Base-by-base conservation (phyloP, 164 flowering plant genomes). In the Kalanchoe fedtschenkoi region DNA sequence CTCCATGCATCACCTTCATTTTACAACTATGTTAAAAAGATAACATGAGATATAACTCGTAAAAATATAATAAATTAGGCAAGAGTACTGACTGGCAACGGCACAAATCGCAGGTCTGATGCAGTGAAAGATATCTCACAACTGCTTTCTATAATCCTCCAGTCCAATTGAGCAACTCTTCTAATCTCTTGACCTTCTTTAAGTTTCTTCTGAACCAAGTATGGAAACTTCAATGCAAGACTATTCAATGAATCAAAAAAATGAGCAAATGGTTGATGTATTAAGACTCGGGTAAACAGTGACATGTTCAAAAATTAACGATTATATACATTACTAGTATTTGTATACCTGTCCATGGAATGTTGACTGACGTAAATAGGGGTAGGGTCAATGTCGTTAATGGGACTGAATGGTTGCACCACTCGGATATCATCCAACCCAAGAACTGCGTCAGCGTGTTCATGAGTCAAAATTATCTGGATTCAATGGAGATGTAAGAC, bases 381-480 rank as follows among this genome's bases (percentile, higher is more conserved):
- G 70, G 91, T 91, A 4, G 99, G 97, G 53, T 70, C 75, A 42
- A 87, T 88, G 66, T 84, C 87, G 76, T 88, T 88, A 35, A 81
- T 83, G 28, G 91, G 75, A 70, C 96, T 87, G 76, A 5, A 80
- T 46, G 89, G 97, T 66, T 89, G 97, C 54, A 95, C 80, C 22
- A 76, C 73, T 68, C 95, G 93, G 62, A 95, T 69, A 74, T 95
- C 99, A 77, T 89, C 96, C 68, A 91, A 73, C 63, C 99, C 99
- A 72, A 87, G 90, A 76, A 84, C 79, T 54, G 99, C 99, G 83
- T 95, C 99, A 69, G 99, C 97, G 78, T 95, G 99, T 68, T 95
- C 99, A 76, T 95, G 99, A 64, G 99, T 90, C 88, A 93, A 81
- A 72, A 95, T 74, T 62, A 95, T 79, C 99, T 93, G 96, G 76